These are phyloP conservation scores for Ascochyta viciae-villosae DNA, from an alignment of 2,329 filamentous ascomycete species.

Conservation along the genomic window DNA sequence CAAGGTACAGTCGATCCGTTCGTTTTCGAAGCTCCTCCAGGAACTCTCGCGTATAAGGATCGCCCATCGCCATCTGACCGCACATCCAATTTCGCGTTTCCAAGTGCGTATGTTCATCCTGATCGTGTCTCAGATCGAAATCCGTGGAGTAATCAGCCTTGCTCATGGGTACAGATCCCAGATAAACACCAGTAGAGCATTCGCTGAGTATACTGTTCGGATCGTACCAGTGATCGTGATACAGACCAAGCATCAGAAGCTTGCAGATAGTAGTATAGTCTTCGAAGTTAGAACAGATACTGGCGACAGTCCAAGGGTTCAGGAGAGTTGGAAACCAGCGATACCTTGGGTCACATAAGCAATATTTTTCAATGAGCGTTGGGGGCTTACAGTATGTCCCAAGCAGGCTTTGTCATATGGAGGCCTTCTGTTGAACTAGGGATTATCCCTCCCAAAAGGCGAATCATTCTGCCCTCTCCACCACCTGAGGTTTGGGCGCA, in stretches of 20 bases:
- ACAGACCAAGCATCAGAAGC: constrained; percentile 34
- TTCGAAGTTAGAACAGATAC: constrained; percentile 41
- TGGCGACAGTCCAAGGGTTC: constrained; percentile 34
- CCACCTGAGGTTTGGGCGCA: constrained; percentile 37
- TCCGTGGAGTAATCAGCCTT: constrained; percentile 27
- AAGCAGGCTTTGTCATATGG: constrained; percentile 37
- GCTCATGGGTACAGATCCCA: constrained; percentile 35
- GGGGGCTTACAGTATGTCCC: constrained; percentile 37
- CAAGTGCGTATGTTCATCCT: constrained; percentile 19
- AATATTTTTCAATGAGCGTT: not conserved
- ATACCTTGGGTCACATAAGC: constrained; percentile 20
- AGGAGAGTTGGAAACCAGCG: constrained; percentile 39
- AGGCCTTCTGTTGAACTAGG: constrained; percentile 35
- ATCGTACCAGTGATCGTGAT: constrained; percentile 38
- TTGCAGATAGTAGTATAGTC: constrained; percentile 40
- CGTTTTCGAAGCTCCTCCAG: constrained; percentile 32
- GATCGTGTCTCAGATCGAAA: constrained; percentile 8
- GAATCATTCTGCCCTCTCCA: constrained; percentile 33
- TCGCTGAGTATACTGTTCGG: constrained; percentile 25
- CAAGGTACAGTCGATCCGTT: constrained; percentile 27
- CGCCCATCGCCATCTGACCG: constrained; percentile 40
- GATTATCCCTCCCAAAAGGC: constrained; percentile 32
- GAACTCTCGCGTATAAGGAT: constrained; percentile 28
- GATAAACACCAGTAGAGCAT: constrained; percentile 32
- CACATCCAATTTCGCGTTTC: constrained; percentile 37